These are phyloP conservation scores for Scheffersomyces coipomensis DNA, from an alignment of 805 yeast species.

Conservation along the genomic window DNA sequence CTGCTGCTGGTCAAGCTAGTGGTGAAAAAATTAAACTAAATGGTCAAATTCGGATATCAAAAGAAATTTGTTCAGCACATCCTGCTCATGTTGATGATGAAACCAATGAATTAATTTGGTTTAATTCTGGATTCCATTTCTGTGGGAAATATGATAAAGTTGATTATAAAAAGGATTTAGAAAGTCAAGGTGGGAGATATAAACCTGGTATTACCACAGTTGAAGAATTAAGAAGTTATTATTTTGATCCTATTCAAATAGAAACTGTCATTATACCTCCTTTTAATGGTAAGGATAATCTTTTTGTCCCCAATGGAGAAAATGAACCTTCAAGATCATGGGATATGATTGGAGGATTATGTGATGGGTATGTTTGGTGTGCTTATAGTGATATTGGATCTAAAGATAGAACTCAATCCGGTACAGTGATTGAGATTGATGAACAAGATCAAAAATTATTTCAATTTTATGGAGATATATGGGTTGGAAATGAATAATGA, in stretches of 20 bases:
- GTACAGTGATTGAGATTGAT: slow-evolving; percentile 43
- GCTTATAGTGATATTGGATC: slow-evolving; percentile 23
- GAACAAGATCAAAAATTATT: slow-evolving; percentile 24
- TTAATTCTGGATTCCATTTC: slow-evolving; percentile 40
- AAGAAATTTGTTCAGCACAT: slow-evolving; percentile 40
- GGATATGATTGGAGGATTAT: slow-evolving; percentile 20
- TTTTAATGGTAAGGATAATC: slow-evolving; percentile 22
- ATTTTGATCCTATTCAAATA: slow-evolving; percentile 18
- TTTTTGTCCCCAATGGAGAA: slow-evolving; percentile 16
- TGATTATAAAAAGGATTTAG: slow-evolving; percentile 20
- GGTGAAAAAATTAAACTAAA: slow-evolving; percentile 19
- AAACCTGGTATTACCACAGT: slow-evolving; percentile 14
- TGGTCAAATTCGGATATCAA: slow-evolving; percentile 4
- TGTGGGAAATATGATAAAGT: slow-evolving; percentile 24
- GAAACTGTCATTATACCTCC: slow-evolving; percentile 26
- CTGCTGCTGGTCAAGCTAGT: slow-evolving; percentile 28
- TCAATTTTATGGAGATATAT: slow-evolving; percentile 46
- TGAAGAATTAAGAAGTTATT: slow-evolving; percentile 21
- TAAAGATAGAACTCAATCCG: slow-evolving; percentile 37
- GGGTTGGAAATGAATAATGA: slow-evolving; percentile 36
- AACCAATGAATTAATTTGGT: slow-evolving; percentile 38
- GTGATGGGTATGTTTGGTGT: slow-evolving; percentile 29
- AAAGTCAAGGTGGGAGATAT: slow-evolving; percentile 17
- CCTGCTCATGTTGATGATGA: slow-evolving; percentile 37
- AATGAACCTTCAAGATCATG: slow-evolving; percentile 23